These are phyloP conservation scores for Ettlia oleoabundans DNA, from an alignment of 139 green algal species.

Conservation along the genomic window DNA sequence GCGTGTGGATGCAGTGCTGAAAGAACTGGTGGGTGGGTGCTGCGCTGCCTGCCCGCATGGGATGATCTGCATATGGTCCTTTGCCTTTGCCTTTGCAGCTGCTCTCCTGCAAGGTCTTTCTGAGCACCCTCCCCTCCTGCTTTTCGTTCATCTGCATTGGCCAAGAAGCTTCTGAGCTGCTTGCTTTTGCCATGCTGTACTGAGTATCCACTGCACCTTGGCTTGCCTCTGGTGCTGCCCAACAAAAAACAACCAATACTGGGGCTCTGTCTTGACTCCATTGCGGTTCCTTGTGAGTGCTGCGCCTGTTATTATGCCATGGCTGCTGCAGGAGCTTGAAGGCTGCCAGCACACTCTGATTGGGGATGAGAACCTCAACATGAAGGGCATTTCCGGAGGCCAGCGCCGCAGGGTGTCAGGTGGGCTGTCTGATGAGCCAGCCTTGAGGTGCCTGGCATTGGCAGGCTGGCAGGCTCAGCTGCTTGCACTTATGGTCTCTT, in stretches of 20 bases:
- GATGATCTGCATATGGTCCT: too few relatives aligned
- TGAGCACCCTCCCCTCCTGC: not conserved
- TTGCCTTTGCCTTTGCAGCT: not conserved
- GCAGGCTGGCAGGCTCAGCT: too few relatives aligned
- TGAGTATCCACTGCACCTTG: too few relatives aligned
- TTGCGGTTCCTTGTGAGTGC: too few relatives aligned
- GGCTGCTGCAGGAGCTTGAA: constrained; percentile 48
- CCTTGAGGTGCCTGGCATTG: not conserved
- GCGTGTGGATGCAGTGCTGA: constrained; percentile 64
- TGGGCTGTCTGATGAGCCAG: not conserved
- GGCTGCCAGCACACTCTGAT: constrained; percentile 67
- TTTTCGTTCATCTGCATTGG: too few relatives aligned
- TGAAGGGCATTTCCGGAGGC: constrained; percentile 80
- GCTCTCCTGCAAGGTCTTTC: not conserved
- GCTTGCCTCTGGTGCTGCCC: too few relatives aligned
- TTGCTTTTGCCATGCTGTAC: too few relatives aligned
- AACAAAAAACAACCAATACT: too few relatives aligned
- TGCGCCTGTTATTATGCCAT: not conserved
- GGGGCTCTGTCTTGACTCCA: too few relatives aligned
- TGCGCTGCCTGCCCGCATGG: not conserved
- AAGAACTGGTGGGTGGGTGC: constrained; percentile 59
- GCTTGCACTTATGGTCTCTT: too few relatives aligned
- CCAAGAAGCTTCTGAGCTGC: not conserved
- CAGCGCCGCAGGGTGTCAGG: constrained; percentile 67
- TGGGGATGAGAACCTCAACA: constrained; percentile 66